Percentiles rank a stretch among this genome's conserved stretches.
Conservation (phyloP, 331 rosid species). For the Quercus lobata region DNA sequence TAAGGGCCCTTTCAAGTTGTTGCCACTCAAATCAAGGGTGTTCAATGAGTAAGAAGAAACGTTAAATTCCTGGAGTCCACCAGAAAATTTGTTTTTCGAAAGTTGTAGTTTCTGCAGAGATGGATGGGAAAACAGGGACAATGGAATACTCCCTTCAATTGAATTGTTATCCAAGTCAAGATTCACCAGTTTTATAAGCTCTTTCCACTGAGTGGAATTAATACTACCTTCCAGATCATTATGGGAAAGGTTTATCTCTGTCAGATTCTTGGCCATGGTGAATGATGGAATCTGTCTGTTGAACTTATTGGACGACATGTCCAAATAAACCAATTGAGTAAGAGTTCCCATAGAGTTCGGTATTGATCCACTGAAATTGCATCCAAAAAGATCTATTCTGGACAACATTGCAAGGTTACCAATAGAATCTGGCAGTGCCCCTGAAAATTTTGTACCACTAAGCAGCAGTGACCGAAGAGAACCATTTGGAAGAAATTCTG, state of each 20-base stretch:
- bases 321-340: slow-evolving; percentile 24
- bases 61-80: slow-evolving; percentile 10
- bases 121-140: slow-evolving; percentile 27
- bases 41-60: slow-evolving; percentile 21
- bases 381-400: neutral
- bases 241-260: slow-evolving; percentile 21
- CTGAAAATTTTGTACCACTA: slow-evolving; percentile 8
- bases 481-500: slow-evolving; percentile 6
- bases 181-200: neutral
- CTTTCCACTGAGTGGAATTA: slow-evolving; percentile 17
- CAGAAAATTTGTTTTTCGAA: slow-evolving; percentile 33
- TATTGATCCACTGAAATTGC: slow-evolving; percentile 24
- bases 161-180: slow-evolving; percentile 24
- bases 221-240: slow-evolving; percentile 26
- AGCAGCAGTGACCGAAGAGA: slow-evolving; percentile 17
- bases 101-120: slow-evolving; percentile 23
- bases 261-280: slow-evolving; percentile 17
- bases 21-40: slow-evolving; percentile 39
- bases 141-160: slow-evolving; percentile 33
- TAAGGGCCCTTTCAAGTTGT: slow-evolving; percentile 37
- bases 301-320: slow-evolving; percentile 25
- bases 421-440: slow-evolving; percentile 7
- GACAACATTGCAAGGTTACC: slow-evolving; percentile 1
- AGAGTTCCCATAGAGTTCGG: slow-evolving; percentile 29
- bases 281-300: slow-evolving; percentile 40